Evolutionary conservation across 805 yeast genomes (phyloP).

Genomic region (Tetrapisispora phaffii): DNA sequence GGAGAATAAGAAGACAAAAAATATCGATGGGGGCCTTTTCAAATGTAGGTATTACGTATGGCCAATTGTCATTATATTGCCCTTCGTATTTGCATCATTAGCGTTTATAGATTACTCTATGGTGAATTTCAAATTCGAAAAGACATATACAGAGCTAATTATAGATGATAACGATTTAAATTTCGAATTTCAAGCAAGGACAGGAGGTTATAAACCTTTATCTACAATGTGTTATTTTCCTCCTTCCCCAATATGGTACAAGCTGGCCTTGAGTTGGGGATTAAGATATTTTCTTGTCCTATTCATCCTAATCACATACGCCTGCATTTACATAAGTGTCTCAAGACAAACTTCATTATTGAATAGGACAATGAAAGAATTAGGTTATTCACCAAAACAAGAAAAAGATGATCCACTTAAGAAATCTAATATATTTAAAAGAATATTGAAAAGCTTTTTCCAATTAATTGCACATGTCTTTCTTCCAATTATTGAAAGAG

Average conservation of each 20-base stretch:
- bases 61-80: slow-evolving; percentile 46
- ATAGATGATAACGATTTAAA: slow-evolving; percentile 18
- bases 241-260: slow-evolving; percentile 59
- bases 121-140: slow-evolving; percentile 9
- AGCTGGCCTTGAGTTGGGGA: slow-evolving; percentile 68
- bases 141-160: slow-evolving; percentile 16
- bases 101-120: slow-evolving; percentile 44
- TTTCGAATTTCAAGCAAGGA: slow-evolving; percentile 19
- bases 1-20: slow-evolving; percentile 30
- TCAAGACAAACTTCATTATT: slow-evolving; percentile 48
- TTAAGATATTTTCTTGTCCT: slow-evolving; percentile 64
- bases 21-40: slow-evolving; percentile 66
- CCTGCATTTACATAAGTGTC: slow-evolving; percentile 64
- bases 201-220: slow-evolving; percentile 48
- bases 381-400: slow-evolving; percentile 4
- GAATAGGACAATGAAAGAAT: slow-evolving; percentile 30
- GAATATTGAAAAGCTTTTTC: not conserved
- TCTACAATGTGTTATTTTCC: slow-evolving; percentile 78
- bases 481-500: not conserved
- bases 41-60: slow-evolving; percentile 49
- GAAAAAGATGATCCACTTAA: not conserved
- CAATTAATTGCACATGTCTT: not conserved
- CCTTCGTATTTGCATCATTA: slow-evolving; percentile 58
- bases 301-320: slow-evolving; percentile 53
- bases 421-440: not conserved